These are phyloP conservation scores for Collybia sordida DNA, from an alignment of 768 basidiomycete genomes.

Conservation along the genomic window DNA sequence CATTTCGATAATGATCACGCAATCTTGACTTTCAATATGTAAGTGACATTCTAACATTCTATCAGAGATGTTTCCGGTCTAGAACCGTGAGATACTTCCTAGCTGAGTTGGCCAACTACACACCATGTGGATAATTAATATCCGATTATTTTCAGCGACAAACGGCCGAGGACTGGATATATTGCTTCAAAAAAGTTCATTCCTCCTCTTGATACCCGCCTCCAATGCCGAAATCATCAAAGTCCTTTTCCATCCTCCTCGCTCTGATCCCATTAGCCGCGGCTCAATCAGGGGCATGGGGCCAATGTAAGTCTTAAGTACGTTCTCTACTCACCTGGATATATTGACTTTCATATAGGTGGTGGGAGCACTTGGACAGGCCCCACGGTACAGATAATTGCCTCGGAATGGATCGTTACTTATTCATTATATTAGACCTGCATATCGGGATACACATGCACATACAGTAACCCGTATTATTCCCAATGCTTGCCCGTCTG, in stretches of 20 bases:
- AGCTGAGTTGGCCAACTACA: no score
- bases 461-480: slow-evolving; percentile 36
- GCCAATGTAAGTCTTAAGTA: slow-evolving; percentile 28
- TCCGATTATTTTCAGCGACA: no score
- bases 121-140: no score
- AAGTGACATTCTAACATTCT: no score
- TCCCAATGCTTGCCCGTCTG: slow-evolving; percentile 39
- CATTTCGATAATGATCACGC: no score
- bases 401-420: not conserved
- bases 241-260: slow-evolving; percentile 21
- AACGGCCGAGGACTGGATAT: no score
- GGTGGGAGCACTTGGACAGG: slow-evolving; percentile 24
- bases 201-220: no score
- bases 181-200: no score
- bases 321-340: no score
- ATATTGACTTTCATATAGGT: slow-evolving; percentile 7
- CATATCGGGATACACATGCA: slow-evolving; percentile 35
- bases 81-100: no score
- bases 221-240: slow-evolving; percentile 17
- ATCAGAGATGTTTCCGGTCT: no score
- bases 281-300: slow-evolving; percentile 27
- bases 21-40: no score
- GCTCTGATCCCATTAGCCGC: slow-evolving; percentile 17
- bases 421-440: slow-evolving; percentile 27
- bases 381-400: slow-evolving; percentile 19